Base-by-base conservation (phyloP, 2,329 filamentous ascomycete genomes). In the Cladosporium sp. region DNA sequence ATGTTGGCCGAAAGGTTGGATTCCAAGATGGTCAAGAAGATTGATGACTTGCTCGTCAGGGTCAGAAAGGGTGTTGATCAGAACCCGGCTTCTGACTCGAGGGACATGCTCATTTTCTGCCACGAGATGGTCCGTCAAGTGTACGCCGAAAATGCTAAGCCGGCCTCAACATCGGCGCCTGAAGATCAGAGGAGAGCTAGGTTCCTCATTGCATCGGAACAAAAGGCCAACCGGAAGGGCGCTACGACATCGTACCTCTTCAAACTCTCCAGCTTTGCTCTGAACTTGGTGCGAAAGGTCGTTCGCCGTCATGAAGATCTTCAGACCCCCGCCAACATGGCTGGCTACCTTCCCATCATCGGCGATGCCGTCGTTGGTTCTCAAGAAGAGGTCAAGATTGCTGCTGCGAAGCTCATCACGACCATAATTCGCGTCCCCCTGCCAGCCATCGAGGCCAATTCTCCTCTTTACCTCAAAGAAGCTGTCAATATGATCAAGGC, bases 101-200 rank as follows among this genome's bases (percentile, higher is more conserved):
- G 88, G 49, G 90, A 96, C 63, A 86, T 93, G 39, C 77, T 99
- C n/a, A 77, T 96, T 0, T 97, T 99, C 73, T 96, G 92, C 71
- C 97, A 96, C 70, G 91, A 97, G 71, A 83, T 97, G 47, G 89
- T 97, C 39, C 89, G 95, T 68, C 87, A 92, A 61, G 89, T 90
- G 0, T 95, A 96, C 58, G 63, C 64, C 20, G 65, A 68, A 39
- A 60, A 68, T 35, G 50, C 82, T 78, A 64, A 78, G 77, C 51
- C 58, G 8, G 52, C 50, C 24, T 53, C 51, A 10, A 44, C 56
- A 34, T 45, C 50, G 1, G 39, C 34, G 13, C 35, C 53, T 65
- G 75, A 85, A 7, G 83, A 89, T 64, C 81, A 83, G 15, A 82
- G 80, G 61, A 78, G 86, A 45, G 85, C 82, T 68, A 85, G 87